Percentiles rank a stretch among this genome's conserved stretches.
phyloP scores from a whole-genome alignment of 768 basidiomycete species.

The Pisolithus albus region DNA sequence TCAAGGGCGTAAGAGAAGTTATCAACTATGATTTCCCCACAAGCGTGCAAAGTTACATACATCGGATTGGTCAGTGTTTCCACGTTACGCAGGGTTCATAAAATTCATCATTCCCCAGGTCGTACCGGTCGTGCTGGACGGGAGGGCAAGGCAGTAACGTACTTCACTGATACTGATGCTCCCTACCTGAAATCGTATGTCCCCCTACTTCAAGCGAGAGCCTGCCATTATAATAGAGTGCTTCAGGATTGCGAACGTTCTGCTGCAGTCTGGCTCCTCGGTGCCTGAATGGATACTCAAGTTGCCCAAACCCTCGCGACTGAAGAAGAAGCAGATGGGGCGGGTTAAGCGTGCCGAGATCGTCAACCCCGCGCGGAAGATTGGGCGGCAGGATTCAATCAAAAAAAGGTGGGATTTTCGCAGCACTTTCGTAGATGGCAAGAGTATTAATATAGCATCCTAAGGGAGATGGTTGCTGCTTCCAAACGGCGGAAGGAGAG shows the following conservation, averaged over 20 bases:
- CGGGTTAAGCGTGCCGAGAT: slow-evolving; percentile 73
- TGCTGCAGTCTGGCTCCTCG: slow-evolving; percentile 81
- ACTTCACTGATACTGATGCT: slow-evolving; percentile 91
- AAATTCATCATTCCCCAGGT: slow-evolving; percentile 37
- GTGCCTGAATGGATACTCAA: slow-evolving; percentile 96
- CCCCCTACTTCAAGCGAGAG: background rate
- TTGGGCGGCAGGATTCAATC: slow-evolving; percentile 64
- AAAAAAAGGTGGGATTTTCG: slow-evolving; percentile 53
- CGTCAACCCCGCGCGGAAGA: slow-evolving; percentile 62
- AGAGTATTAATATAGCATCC: background rate
- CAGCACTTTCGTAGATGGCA: background rate
- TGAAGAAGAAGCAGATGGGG: slow-evolving; percentile 80
- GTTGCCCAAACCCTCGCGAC: slow-evolving; percentile 87
- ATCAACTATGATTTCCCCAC: slow-evolving; percentile 98
- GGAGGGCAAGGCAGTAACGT: slow-evolving; percentile 90
- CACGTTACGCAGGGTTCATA: background rate
- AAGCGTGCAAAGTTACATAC: slow-evolving; percentile 91
- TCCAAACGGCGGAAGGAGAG: slow-evolving; percentile 61
- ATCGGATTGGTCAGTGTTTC: slow-evolving; percentile 71
- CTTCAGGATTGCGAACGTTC: slow-evolving; percentile 87
- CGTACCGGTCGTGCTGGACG: slow-evolving; percentile 93
- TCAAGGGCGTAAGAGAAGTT: slow-evolving; percentile 88
- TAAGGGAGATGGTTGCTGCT: slow-evolving; percentile 72
- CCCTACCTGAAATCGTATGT: slow-evolving; percentile 84
- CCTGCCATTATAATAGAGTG: slow-evolving; percentile 6